Percentiles rank a stretch among this genome's conserved stretches.
phyloP scores from a whole-genome alignment of 139 green algal species.

The Edaphochlamys debaryana region DNA sequence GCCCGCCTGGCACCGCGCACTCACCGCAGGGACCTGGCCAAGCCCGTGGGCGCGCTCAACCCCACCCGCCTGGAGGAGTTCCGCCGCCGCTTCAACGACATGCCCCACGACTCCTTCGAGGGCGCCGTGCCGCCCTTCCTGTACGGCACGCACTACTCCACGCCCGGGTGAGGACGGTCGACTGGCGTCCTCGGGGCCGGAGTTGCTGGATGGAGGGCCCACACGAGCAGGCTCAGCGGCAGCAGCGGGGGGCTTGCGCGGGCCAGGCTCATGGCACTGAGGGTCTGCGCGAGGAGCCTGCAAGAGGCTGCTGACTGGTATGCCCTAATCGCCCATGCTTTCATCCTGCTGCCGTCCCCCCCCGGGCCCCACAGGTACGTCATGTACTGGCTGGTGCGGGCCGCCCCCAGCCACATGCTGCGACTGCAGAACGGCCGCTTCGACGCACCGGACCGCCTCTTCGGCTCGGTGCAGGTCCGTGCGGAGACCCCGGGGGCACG shows the following conservation, averaged over 20 bases:
- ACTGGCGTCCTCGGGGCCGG: not conserved
- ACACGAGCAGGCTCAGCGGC: too few relatives aligned
- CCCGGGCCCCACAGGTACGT: conserved; percentile 78
- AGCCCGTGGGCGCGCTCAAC: conserved; percentile 94
- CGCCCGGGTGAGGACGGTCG: conserved; percentile 82
- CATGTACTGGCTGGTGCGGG: conserved; percentile 92
- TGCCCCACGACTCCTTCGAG: conserved; percentile 61
- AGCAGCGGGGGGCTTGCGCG: too few relatives aligned
- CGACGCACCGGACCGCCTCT: conserved; percentile 93
- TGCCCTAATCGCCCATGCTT: too few relatives aligned
- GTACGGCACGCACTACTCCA: conserved; percentile 97
- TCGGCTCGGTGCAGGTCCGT: conserved; percentile 73
- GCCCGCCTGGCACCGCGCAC: not conserved
- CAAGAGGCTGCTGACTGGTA: too few relatives aligned
- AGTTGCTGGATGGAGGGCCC: too few relatives aligned
- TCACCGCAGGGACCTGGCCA: conserved; percentile 79
- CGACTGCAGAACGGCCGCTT: conserved; percentile 93
- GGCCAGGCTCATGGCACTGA: too few relatives aligned
- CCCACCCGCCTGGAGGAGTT: conserved; percentile 76
- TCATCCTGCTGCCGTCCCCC: too few relatives aligned
- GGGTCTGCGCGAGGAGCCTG: too few relatives aligned
- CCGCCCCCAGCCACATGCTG: conserved; percentile 90
- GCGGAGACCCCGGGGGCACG: too few relatives aligned
- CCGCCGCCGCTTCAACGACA: conserved; percentile 70
- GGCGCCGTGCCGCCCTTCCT: conserved; percentile 84